Percentiles rank a stretch among this genome's conserved stretches.
Conservation (phyloP, 306 rosid genomes). For the Purshia tridentata region DNA sequence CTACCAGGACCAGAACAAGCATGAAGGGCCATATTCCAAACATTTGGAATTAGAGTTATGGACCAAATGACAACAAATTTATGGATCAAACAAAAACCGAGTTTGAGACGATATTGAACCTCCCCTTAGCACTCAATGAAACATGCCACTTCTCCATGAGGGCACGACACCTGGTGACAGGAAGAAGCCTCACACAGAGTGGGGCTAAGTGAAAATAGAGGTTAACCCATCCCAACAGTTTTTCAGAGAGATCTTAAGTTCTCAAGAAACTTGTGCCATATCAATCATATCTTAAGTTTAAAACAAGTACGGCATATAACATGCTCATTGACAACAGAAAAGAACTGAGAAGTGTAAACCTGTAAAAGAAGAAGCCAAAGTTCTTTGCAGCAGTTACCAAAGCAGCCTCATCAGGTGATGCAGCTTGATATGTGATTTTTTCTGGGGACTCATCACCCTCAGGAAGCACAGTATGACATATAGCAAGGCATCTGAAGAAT, state of each 20-base stretch:
- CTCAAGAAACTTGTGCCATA: not conserved
- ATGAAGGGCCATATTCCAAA: constrained; percentile 9
- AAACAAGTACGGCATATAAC: constrained; percentile 6
- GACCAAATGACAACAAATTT: not conserved
- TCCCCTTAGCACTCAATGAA: constrained; percentile 2
- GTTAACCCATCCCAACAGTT: not conserved
- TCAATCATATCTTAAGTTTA: not conserved
- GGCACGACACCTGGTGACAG: not conserved
- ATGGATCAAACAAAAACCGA: not conserved
- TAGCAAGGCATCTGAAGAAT: constrained; percentile 77
- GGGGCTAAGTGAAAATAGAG: not conserved
- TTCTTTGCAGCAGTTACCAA: constrained; percentile 78
- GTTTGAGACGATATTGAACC: not conserved
- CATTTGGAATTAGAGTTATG: not conserved
- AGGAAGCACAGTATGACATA: constrained; percentile 91
- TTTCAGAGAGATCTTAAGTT: not conserved
- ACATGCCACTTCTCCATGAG: not conserved
- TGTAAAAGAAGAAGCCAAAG: constrained; percentile 97
- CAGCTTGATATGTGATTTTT: constrained; percentile 84
- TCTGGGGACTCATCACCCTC: constrained; percentile 91
- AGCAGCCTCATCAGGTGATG: constrained; percentile 91
- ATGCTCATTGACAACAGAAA: not conserved
- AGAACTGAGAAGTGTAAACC: constrained; percentile 47
- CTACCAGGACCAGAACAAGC: constrained; percentile 20
- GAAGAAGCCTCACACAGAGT: not conserved